A percentile compares a stretch with the other conserved stretches of the same genome.
Conservation (phyloP, 2,329 filamentous ascomycete species). For the Monosporascus sp. region DNA sequence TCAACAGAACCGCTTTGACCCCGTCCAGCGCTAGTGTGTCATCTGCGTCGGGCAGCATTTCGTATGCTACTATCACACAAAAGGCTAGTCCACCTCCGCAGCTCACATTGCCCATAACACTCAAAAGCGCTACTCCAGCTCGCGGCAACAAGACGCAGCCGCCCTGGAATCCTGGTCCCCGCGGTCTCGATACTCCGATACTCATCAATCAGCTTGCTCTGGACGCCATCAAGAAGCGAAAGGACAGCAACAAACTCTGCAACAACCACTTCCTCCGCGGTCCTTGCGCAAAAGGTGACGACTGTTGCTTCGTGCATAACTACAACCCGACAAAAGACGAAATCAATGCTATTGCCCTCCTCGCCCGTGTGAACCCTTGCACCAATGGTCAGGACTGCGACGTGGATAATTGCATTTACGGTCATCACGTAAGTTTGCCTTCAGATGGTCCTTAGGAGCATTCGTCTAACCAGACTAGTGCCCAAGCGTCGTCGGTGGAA, state of each 20-base stretch:
- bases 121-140: constrained; percentile 20
- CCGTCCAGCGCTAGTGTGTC: constrained; percentile 19
- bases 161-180: constrained; percentile 48
- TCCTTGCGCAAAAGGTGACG: constrained; percentile 48
- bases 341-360: constrained; percentile 48
- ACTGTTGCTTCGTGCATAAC: constrained; percentile 53
- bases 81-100: constrained; percentile 38
- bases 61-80: constrained; percentile 38
- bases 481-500: constrained; percentile 45
- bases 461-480: constrained; percentile 33
- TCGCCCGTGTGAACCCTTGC: constrained; percentile 55
- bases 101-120: constrained; percentile 36
- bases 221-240: constrained; percentile 52
- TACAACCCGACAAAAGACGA: constrained; percentile 50
- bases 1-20: constrained; percentile 29
- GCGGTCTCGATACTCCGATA: constrained; percentile 51
- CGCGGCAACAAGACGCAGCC: constrained; percentile 23
- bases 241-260: constrained; percentile 52
- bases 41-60: constrained; percentile 13
- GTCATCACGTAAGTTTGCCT: constrained; percentile 48
- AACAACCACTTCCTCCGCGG: constrained; percentile 58
- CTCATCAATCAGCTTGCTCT: constrained; percentile 39
- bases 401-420: constrained; percentile 55
- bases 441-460: neutral
- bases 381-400: constrained; percentile 53